phyloP scores from a whole-genome alignment of 768 basidiomycete species.

The Gymnopilus junonius region DNA sequence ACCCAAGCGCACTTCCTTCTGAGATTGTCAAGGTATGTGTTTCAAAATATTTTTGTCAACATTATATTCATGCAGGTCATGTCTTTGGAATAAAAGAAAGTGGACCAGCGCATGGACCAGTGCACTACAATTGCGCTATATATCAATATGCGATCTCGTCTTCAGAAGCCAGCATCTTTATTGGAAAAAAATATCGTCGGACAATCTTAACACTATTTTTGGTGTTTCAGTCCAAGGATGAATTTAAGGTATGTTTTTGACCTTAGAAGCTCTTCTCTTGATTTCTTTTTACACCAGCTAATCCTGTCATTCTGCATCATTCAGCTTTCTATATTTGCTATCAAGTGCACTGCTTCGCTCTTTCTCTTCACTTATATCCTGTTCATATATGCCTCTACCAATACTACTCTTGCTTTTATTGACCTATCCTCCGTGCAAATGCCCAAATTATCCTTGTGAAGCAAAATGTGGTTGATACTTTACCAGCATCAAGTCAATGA shows the following conservation, averaged over 20 bases:
- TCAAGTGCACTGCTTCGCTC: not conserved
- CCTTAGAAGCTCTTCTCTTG: not conserved
- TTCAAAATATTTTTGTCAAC: not conserved
- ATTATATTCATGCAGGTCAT: not conserved
- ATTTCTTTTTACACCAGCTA: not conserved
- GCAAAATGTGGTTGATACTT: not conserved
- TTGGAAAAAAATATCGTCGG: too few species aligned
- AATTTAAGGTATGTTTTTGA: not conserved
- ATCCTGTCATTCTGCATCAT: not conserved
- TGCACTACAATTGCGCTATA: not conserved
- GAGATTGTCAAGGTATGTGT: not conserved
- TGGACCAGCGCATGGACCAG: not conserved
- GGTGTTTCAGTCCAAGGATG: not conserved
- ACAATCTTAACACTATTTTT: too few species aligned
- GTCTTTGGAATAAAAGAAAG: not conserved
- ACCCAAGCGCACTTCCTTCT: not conserved
- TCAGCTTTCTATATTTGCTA: not conserved
- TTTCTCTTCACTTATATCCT: not conserved
- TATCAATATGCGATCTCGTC: too few species aligned
- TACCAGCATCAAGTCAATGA: not conserved
- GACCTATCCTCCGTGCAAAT: not conserved
- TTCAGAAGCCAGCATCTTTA: too few species aligned
- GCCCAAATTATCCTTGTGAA: constrained; percentile 1
- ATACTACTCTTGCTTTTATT: not conserved
- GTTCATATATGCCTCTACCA: not conserved